Percentiles rank a stretch among this genome's conserved stretches.
Conservation (phyloP, 495 filamentous ascomycete species). For the Patellaria atrata region DNA sequence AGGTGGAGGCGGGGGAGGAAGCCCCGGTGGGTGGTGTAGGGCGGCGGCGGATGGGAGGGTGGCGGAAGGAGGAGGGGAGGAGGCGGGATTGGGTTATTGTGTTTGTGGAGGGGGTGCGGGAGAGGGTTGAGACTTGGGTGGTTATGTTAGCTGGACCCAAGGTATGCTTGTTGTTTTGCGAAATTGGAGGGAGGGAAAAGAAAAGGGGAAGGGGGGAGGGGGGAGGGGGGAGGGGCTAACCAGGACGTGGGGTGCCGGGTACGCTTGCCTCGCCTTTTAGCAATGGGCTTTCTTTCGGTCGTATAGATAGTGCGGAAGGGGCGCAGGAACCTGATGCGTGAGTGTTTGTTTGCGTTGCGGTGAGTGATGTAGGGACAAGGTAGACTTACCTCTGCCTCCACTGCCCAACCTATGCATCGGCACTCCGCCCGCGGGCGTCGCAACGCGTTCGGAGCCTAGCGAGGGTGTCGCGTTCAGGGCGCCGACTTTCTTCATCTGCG, state of each 20-base stretch:
- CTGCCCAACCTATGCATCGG: conserved; percentile 44
- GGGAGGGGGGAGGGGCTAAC: too few relatives aligned
- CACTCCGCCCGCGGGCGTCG: conserved; percentile 33
- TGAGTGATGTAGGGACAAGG: background rate
- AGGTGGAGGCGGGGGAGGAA: conserved; percentile 22
- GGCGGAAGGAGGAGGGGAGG: conserved; percentile 12
- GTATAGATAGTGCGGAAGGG: conserved; percentile 47
- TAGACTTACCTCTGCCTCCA: conserved; percentile 29
- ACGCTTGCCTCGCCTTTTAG: conserved; percentile 33
- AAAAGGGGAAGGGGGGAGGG: too few relatives aligned
- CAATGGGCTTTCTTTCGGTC: conserved; percentile 44
- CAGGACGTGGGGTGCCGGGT: conserved; percentile 28
- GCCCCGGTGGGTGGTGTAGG: conserved; percentile 5
- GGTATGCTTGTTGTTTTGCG: conserved; percentile 21
- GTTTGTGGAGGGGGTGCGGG: conserved; percentile 32
- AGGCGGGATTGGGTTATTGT: conserved; percentile 30
- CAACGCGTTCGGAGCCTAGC: conserved; percentile 27
- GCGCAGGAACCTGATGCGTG: conserved; percentile 35
- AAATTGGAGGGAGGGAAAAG: too few relatives aligned
- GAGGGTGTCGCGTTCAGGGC: conserved; percentile 34
- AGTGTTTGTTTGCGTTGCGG: background rate
- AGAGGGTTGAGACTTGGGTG: conserved; percentile 18
- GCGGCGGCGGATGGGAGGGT: conserved; percentile 5
- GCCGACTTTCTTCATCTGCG: conserved; percentile 72
- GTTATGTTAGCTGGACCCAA: conserved; percentile 1